phyloP scores from a whole-genome alignment of 495 filamentous ascomycete genomes.

The Oleoguttula mirabilis region DNA sequence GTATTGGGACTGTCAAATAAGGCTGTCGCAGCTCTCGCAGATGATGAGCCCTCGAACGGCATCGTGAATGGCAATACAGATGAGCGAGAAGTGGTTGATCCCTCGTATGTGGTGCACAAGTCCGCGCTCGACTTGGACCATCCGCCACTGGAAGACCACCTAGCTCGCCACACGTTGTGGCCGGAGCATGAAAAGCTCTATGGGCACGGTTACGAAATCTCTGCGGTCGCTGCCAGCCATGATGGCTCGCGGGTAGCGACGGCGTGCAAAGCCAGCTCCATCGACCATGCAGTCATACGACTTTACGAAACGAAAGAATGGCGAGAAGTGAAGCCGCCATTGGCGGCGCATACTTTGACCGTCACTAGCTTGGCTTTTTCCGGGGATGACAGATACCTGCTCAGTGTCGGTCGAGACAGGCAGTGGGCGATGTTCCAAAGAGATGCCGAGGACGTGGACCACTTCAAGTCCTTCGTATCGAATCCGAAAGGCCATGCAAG shows the following conservation, averaged over 20 bases:
- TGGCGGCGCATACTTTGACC: conserved; percentile 72
- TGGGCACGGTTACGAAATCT: conserved; percentile 97
- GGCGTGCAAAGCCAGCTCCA: conserved; percentile 82
- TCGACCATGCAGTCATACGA: conserved; percentile 89
- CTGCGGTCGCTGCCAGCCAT: conserved; percentile 68
- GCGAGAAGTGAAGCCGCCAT: conserved; percentile 74
- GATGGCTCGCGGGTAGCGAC: conserved; percentile 69
- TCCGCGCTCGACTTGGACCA: conserved; percentile 39
- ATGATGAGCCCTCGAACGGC: neutral
- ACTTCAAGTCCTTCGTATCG: conserved; percentile 44
- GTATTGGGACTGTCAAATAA: conserved; percentile 96
- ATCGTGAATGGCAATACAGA: neutral
- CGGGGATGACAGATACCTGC: conserved; percentile 53
- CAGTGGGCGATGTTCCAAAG: conserved; percentile 74
- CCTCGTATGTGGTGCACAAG: conserved; percentile 30
- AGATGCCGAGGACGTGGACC: conserved; percentile 23
- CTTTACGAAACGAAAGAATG: conserved; percentile 75
- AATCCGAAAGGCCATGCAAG: conserved; percentile 78
- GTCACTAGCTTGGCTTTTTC: conserved; percentile 72
- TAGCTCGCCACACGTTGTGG: conserved; percentile 86
- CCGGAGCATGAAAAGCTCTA: conserved; percentile 95
- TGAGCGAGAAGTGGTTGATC: conserved; percentile 22
- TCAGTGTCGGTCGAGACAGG: conserved; percentile 84
- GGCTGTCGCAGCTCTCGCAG: conserved; percentile 43
- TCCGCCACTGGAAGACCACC: conserved; percentile 79